Evolutionary conservation across 305 asterid genomes (phyloP).

Genomic region (Fraxinus dipetala): DNA sequence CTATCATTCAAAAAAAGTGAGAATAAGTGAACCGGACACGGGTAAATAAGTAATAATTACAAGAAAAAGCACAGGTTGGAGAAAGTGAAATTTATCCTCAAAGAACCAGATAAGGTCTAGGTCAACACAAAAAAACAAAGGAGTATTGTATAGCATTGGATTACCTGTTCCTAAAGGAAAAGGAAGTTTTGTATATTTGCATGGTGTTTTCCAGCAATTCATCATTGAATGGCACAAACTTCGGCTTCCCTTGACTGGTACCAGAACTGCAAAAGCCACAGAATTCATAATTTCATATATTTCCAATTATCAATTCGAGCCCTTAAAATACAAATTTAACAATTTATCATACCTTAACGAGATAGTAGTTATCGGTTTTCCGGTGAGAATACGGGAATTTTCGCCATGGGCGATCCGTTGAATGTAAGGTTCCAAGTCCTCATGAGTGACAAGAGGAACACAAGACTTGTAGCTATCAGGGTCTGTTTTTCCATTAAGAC

Average conservation of each 20-base stretch:
- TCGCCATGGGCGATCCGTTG: slow-evolving; percentile 68
- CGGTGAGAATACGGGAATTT: slow-evolving; percentile 52
- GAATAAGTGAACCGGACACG: not conserved
- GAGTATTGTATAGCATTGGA: not conserved
- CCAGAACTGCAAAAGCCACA: slow-evolving; percentile 67
- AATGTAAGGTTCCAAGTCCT: slow-evolving; percentile 75
- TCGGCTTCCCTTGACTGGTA: slow-evolving; percentile 95
- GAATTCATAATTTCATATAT: not conserved
- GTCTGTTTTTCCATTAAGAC: slow-evolving; percentile 68
- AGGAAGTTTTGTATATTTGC: slow-evolving; percentile 86
- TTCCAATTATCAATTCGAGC: not conserved
- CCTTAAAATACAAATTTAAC: not conserved
- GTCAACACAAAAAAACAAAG: not conserved
- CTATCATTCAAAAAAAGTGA: not conserved
- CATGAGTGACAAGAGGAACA: slow-evolving; percentile 67
- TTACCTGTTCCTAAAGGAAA: slow-evolving; percentile 87
- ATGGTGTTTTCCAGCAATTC: slow-evolving; percentile 77
- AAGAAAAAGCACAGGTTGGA: not conserved
- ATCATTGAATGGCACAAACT: slow-evolving; percentile 94
- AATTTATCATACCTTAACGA: slow-evolving; percentile 58
- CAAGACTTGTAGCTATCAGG: slow-evolving; percentile 53
- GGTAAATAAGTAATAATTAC: no score
- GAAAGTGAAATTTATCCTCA: not conserved
- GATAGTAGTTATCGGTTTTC: slow-evolving; percentile 70
- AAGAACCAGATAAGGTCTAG: slow-evolving; percentile 1